A percentile compares a stretch with the other conserved stretches of the same genome.
These are phyloP conservation scores for Podila minutissima DNA, from an alignment of 192 early-diverging fungal genomes.

Conservation along the genomic window DNA sequence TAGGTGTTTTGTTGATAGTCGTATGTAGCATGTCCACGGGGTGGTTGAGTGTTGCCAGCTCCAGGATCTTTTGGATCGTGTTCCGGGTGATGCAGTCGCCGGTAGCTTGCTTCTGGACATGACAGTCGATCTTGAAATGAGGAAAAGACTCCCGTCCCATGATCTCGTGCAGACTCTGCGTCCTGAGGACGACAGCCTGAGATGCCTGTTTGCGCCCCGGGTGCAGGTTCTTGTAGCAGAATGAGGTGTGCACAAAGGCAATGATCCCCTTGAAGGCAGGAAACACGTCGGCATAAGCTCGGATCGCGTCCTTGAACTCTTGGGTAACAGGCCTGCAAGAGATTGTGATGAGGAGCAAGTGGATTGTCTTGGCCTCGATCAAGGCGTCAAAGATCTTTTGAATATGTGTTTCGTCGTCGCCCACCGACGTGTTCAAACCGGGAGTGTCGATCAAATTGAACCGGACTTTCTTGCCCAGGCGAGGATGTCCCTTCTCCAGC, in stretches of 20 bases:
- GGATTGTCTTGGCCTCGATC: background rate
- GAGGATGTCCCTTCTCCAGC: background rate
- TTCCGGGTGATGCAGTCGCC: slow-evolving; percentile 16
- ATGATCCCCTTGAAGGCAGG: slow-evolving; percentile 17
- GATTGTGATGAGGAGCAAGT: slow-evolving; percentile 11
- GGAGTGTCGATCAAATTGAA: slow-evolving; percentile 10
- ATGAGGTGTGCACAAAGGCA: slow-evolving; percentile 15
- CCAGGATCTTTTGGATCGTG: slow-evolving; percentile 5
- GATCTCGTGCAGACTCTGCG: background rate
- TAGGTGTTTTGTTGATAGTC: background rate
- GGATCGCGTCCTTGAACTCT: background rate
- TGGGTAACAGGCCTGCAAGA: background rate
- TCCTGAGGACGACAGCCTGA: background rate
- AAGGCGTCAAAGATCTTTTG: background rate
- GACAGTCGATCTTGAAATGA: slow-evolving; percentile 16
- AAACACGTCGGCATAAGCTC: slow-evolving; percentile 5
- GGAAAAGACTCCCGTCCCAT: background rate
- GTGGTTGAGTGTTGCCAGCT: background rate
- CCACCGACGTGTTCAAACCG: background rate
- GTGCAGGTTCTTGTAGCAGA: slow-evolving; percentile 8
- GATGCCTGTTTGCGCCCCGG: background rate
- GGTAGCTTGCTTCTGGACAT: background rate
- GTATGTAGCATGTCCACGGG: background rate
- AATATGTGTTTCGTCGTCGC: slow-evolving; percentile 2
- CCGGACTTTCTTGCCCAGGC: background rate